Percentiles rank a stretch among this genome's conserved stretches.
Evolutionary conservation across 345 rosid genomes (phyloP).

Genomic region (Eucalyptus regnans): DNA sequence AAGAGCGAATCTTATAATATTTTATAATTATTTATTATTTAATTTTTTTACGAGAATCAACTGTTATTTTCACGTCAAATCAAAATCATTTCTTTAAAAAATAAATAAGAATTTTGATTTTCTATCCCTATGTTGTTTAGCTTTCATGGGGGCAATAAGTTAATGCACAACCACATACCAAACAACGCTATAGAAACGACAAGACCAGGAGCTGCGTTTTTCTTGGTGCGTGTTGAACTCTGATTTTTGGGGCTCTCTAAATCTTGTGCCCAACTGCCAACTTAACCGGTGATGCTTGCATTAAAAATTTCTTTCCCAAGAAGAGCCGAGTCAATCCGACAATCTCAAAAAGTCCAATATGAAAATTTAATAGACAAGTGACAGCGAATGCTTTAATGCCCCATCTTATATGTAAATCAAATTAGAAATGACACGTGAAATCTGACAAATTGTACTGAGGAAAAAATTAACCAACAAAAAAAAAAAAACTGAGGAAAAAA

Average conservation of each 20-base stretch:
- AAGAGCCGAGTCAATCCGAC: neutral
- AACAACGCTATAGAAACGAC: neutral
- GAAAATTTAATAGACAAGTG: neutral
- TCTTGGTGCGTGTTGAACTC: neutral
- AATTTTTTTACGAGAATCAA: too few relatives aligned
- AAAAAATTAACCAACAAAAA: neutral
- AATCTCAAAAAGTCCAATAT: neutral
- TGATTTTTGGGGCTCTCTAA: neutral
- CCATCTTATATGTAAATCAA: rapidly evolving
- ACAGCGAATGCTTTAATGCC: rapidly evolving
- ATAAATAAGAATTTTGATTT: neutral
- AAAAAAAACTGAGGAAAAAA: neutral
- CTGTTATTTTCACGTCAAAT: rapidly evolving
- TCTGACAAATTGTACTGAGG: rapidly evolving
- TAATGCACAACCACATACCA: neutral
- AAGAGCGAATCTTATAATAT: rapidly evolving
- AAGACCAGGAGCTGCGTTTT: neutral
- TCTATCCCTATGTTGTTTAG: neutral
- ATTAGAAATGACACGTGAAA: neutral
- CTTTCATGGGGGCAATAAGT: neutral
- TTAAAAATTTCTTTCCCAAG: neutral
- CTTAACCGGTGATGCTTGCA: neutral
- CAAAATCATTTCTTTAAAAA: too few relatives aligned
- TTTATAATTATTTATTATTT: too few relatives aligned
- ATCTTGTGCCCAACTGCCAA: neutral